Evolutionary conservation across 768 basidiomycete genomes (phyloP).

Genomic region (Boletus insuetus): DNA sequence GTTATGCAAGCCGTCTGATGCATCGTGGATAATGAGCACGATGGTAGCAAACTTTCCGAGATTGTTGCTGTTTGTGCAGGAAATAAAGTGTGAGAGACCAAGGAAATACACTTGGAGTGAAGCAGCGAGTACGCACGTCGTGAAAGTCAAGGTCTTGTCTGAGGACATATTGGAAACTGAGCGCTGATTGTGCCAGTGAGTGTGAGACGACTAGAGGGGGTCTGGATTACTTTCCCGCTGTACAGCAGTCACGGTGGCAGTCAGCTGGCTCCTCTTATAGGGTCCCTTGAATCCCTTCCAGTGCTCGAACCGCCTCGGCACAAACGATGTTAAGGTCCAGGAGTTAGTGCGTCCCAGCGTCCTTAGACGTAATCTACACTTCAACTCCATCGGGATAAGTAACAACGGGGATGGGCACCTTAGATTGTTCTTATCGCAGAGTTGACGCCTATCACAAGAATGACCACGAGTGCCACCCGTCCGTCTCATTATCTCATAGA

Average conservation of each 20-base stretch:
- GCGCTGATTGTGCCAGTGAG: background rate
- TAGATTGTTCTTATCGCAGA: too few species aligned
- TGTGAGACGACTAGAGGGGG: too few species aligned
- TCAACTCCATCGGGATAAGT: too few species aligned
- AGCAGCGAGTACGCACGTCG: background rate
- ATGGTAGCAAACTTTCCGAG: background rate
- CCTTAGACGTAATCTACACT: too few species aligned
- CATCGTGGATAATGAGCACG: background rate
- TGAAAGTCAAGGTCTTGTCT: background rate
- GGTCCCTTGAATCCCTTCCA: too few species aligned
- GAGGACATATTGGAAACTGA: background rate
- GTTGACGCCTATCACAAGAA: too few species aligned
- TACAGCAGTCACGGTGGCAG: background rate
- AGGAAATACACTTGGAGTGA: background rate
- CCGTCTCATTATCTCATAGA: too few species aligned
- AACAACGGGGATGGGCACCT: too few species aligned
- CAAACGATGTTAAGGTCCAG: too few species aligned
- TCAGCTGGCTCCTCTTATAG: background rate
- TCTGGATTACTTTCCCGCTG: background rate
- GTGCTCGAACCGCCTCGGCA: too few species aligned
- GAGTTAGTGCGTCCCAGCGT: too few species aligned
- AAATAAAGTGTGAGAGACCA: background rate
- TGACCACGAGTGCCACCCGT: too few species aligned
- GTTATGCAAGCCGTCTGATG: background rate
- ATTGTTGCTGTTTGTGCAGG: background rate